Percentiles rank a stretch among this genome's conserved stretches.
These are phyloP conservation scores for Stygiomarasmius scandens DNA, from an alignment of 1,284 basidiomycete species.

Conservation along the genomic window DNA sequence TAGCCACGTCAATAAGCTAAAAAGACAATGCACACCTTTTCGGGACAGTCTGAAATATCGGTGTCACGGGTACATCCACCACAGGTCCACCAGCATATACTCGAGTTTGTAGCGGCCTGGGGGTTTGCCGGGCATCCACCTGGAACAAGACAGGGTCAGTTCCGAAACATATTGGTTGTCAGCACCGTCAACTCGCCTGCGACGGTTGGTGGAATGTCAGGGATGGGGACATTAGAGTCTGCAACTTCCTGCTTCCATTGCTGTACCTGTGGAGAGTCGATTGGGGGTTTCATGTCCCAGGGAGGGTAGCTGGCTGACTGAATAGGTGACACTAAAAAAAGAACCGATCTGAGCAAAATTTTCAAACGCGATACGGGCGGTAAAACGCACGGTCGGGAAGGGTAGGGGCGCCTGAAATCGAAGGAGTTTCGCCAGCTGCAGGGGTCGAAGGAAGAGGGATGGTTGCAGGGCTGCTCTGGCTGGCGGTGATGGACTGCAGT, in stretches of 20 bases:
- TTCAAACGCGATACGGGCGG: not conserved
- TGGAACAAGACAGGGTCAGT: constrained; percentile 18
- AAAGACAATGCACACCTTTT: constrained; percentile 67
- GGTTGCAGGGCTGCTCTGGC: constrained; percentile 14
- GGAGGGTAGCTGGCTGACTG: constrained; percentile 64
- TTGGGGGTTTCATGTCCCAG: constrained; percentile 69
- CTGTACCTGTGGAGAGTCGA: constrained; percentile 69
- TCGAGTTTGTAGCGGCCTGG: constrained; percentile 54
- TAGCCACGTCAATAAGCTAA: not conserved
- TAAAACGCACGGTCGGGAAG: constrained; percentile 47
- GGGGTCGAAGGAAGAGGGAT: constrained; percentile 28
- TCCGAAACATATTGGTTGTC: constrained; percentile 3
- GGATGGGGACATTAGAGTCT: constrained; percentile 57
- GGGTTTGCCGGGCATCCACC: constrained; percentile 68
- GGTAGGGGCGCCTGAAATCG: constrained; percentile 51
- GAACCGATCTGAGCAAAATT: constrained; percentile 6
- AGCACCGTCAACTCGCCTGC: constrained; percentile 38
- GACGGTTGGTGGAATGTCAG: constrained; percentile 50
- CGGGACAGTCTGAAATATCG: constrained; percentile 76
- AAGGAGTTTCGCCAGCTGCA: constrained; percentile 46
- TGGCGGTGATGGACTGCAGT: constrained; percentile 41
- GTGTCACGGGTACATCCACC: constrained; percentile 70
- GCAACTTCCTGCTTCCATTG: constrained; percentile 70
- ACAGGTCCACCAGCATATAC: constrained; percentile 88
- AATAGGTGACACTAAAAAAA: constrained; percentile 40